These are phyloP conservation scores for Plenodomus tracheiphilus DNA, from an alignment of 2,329 filamentous ascomycete species.

Conservation along the genomic window DNA sequence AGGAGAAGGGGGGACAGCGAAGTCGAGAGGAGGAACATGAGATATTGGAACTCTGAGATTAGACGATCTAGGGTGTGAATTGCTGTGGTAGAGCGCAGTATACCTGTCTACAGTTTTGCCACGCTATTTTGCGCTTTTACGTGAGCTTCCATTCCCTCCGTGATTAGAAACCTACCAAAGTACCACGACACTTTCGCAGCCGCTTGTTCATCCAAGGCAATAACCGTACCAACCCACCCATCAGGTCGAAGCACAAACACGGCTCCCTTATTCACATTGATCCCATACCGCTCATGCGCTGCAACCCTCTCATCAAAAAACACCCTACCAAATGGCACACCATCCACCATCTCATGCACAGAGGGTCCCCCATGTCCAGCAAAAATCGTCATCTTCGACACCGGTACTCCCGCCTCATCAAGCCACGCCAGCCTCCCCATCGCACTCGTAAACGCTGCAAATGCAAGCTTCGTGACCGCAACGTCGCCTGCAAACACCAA, in stretches of 20 bases:
- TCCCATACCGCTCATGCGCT: slow-evolving; percentile 40
- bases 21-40: slow-evolving; percentile 1
- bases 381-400: slow-evolving; percentile 34
- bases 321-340: slow-evolving; percentile 40
- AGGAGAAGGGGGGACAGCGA: background rate
- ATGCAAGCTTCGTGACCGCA: slow-evolving; percentile 6
- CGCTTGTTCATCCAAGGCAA: slow-evolving; percentile 13
- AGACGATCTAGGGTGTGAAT: no score
- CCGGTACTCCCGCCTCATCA: slow-evolving; percentile 11
- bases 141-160: background rate
- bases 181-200: slow-evolving; percentile 20
- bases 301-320: slow-evolving; percentile 39
- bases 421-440: slow-evolving; percentile 13
- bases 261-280: slow-evolving; percentile 23
- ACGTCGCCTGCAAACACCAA: slow-evolving; percentile 48
- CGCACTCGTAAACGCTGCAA: slow-evolving; percentile 16
- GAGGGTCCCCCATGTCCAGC: slow-evolving; percentile 28
- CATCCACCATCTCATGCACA: slow-evolving; percentile 34
- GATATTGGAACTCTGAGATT: slow-evolving; percentile 10
- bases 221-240: slow-evolving; percentile 35
- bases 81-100: no score
- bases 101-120: background rate
- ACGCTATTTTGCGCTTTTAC: background rate
- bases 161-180: slow-evolving; percentile 22
- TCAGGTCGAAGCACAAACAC: slow-evolving; percentile 41